Evolutionary conservation across 148 eudicot genomes (phyloP), one percentile per base, ranked within the genome.

Genomic region (Tetragonia tetragonoides): DNA sequence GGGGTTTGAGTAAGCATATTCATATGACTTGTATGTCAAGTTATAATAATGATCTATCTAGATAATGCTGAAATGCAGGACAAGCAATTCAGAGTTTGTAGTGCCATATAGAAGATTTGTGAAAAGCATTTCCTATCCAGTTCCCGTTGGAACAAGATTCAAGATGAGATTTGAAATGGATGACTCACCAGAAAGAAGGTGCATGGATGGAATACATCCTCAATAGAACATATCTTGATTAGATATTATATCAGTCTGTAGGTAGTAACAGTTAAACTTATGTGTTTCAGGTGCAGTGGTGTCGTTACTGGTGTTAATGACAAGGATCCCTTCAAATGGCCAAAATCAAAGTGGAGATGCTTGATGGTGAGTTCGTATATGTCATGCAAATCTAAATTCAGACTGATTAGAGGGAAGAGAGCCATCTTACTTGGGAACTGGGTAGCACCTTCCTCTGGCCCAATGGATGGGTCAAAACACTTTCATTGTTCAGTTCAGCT

Each of bases 121-220:
- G 66, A 88, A 84, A 81, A 85, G 88, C 84, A 77, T 86, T 68
- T 70, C 74, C 57, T 82, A 77, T 81, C 84, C 74, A 67, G 85
- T 89, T 59, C 78, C 93, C 23, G 68, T 81, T 23, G 97, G 94
- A 64, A 89, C 88, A 41, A 89, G 97, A 84, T 91, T 94, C 83
- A 94, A 85, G 81, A 94, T 87, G 89, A 86, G 82, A 80, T 87
- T 92, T 51, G 87, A 88, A 72, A 81, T 87, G 74, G 97, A 94
- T 71, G 98, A 94, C 81, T 88, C 94, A 41, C 88, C 97, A 2
- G 98, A 94, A 75, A 88, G 90, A 89, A 91, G 97, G 98, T 91
- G 41, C 70, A 3, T 53, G n/a, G 54, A 68, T n/a, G 68, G 72
- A 4, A 16, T 76, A 14, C 46, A 42, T 42, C 63, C 15, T 28